Base-by-base conservation (phyloP, 2,329 filamentous ascomycete genomes). In the Dactylellina parvicollis region DNA sequence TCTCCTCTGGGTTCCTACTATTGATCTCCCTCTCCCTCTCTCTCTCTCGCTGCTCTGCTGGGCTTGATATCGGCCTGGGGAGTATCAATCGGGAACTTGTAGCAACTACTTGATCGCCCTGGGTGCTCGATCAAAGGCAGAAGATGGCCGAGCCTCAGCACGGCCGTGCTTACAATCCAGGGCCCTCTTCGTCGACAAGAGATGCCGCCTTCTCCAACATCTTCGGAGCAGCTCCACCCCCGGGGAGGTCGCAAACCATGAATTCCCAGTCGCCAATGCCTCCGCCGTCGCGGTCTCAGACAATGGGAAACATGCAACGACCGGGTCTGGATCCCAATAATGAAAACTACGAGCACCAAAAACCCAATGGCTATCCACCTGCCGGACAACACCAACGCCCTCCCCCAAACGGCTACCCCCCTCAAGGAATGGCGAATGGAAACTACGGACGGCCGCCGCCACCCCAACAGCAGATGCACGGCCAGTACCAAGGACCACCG, bases 131-230 rank as follows among this genome's bases (percentile, higher is more conserved):
- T 38, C 20, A 55, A 30, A 73, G 54, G 60, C 55, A 49, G 54
- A 73, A 72, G 47, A 81, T 81, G 88, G 87, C 88, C 80, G 87
- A 89, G 80, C 86, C 89, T 76, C 87, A 88, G 79, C 85, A 87
- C 80, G 86, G 86, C 78, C 84, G 87, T 80, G 84, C 79, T 76
- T 75, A 80, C 79, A 59, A 79, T 78, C 75, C 76, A 76, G 82
- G 84, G 69, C 79, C 81, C 22, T 79, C 83, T 61, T 83, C 84
- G 79, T 85, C 84, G 79, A 91, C 95, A 82, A 90, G 95, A 83
- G 93, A 99, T 87, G 92, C 92, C 77, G 95, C 94, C 76, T 99
- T 96, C 82, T 92, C 91, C 76, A 94, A 94, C 82, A 98, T 98
- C 80, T 99, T 98, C 80, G 95, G 94, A 77, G 89, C 88, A 76